Base-by-base conservation (phyloP, 148 eudicot species). In the Simmondsia chinensis region DNA sequence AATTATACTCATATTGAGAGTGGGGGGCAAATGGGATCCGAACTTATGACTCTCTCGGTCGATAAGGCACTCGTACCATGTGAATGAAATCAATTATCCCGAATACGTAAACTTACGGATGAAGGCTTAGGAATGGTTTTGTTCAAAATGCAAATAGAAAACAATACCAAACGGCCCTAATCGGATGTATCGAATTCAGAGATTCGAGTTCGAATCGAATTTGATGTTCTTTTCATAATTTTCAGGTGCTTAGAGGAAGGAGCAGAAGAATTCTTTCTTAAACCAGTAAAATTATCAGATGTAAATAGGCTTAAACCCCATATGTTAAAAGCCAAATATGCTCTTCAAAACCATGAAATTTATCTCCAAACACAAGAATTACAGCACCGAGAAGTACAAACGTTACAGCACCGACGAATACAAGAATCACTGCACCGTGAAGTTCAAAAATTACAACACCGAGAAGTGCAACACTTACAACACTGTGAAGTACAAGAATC, bases 211-310 rank as follows among this genome's bases (percentile, higher is more conserved):
- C 9, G 31, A 28, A 4, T 28, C 6, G 9, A 4, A 16, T 7
- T 20, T 19, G 15, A 45, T 15, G 39, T 32, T 7, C n/a, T 11
- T 25, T 31, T 4, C 12, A 8, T 4, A 21, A 43, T 29, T 27
- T 10, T 47, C 76, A 88, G 97, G 66, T 88, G 97, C 55, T 80
- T 88, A 32, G 93, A 88, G 48, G 97, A 78, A 64, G 97, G 97
- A 46, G 97, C 97, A 34, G 87, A 88, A 25, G 97, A 88, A 22
- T 88, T 88, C 52, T 75, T 88, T 47, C 77, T 88, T 1, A 88
- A 88, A 72, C 97, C 97, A 34, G 97, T 88, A 44, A 60, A 68
- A 13, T 39, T 66, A 49, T 59, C 93, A 19, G 97, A 88, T 73
- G 87, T 88, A 41, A 73, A 59, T 59, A 88, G 77, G 65, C 87